phyloP scores from a whole-genome alignment of 2,329 filamentous ascomycete genomes.

The Hypomyces perniciosus region DNA sequence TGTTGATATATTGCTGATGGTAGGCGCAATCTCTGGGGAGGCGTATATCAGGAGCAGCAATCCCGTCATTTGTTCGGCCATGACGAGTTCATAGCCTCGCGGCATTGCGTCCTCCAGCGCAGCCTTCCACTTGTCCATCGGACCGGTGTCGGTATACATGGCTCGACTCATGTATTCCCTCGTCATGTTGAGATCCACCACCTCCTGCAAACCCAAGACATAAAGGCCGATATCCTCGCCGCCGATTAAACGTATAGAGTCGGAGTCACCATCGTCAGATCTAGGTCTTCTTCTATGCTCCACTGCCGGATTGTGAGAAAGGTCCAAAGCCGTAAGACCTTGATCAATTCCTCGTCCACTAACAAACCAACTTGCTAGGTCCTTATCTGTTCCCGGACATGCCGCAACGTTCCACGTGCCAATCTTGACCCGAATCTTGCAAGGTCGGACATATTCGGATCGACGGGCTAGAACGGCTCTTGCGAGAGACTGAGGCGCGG shows the following conservation, averaged over 20 bases:
- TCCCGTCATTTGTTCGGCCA: slow-evolving; percentile 80
- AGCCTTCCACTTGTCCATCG: slow-evolving; percentile 73
- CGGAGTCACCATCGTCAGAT: slow-evolving; percentile 31
- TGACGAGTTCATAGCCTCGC: slow-evolving; percentile 66
- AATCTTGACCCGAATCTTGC: slow-evolving; percentile 76
- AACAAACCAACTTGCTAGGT: slow-evolving; percentile 85
- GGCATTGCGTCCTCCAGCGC: slow-evolving; percentile 71
- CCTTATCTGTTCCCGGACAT: slow-evolving; percentile 77
- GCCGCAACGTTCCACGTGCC: slow-evolving; percentile 94
- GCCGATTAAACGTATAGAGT: slow-evolving; percentile 42
- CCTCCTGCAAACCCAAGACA: slow-evolving; percentile 83
- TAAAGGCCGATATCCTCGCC: slow-evolving; percentile 78
- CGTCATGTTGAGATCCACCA: slow-evolving; percentile 77
- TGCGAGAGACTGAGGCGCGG: slow-evolving; percentile 52
- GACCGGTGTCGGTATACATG: slow-evolving; percentile 65
- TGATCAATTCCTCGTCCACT: slow-evolving; percentile 65
- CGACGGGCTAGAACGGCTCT: slow-evolving; percentile 64
- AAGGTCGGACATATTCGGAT: slow-evolving; percentile 70
- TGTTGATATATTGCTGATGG: slow-evolving; percentile 75
- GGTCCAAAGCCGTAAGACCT: slow-evolving; percentile 49
- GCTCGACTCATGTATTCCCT: slow-evolving; percentile 65
- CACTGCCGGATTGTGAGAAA: slow-evolving; percentile 35
- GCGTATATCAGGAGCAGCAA: slow-evolving; percentile 81
- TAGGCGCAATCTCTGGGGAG: slow-evolving; percentile 65
- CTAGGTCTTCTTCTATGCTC: slow-evolving; percentile 21